A percentile compares a stretch with the other conserved stretches of the same genome.
These are phyloP conservation scores for Chrysoporthe cubensis DNA, from an alignment of 2,329 filamentous ascomycete species.

Conservation along the genomic window DNA sequence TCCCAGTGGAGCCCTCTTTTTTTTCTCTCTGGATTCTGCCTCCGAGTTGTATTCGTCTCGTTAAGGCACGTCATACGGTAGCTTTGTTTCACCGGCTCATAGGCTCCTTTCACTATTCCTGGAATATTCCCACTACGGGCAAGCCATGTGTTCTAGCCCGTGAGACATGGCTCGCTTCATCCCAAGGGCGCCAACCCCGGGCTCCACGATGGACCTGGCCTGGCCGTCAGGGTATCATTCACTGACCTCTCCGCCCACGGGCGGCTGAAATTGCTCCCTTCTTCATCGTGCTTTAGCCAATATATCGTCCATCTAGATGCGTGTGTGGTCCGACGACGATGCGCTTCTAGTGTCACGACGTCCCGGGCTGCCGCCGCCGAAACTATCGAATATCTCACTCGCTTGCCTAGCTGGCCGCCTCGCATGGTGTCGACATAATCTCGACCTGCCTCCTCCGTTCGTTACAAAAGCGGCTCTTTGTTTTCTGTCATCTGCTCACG, in stretches of 20 bases:
- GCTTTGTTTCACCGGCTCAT: conserved; percentile 27
- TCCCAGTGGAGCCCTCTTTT: conserved; percentile 5
- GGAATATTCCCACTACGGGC: conserved; percentile 22
- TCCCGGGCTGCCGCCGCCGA: conserved; percentile 16
- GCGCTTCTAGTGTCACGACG: conserved; percentile 21
- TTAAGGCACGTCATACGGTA: conserved; percentile 24
- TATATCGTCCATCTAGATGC: conserved; percentile 16
- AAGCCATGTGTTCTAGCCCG: conserved; percentile 18
- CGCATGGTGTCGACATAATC: conserved; percentile 16
- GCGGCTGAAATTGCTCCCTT: conserved; percentile 20
- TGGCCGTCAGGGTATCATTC: conserved; percentile 10
- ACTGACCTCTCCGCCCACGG: conserved; percentile 16
- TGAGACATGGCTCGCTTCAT: conserved; percentile 25
- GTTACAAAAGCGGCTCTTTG: conserved; percentile 26
- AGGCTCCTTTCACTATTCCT: conserved; percentile 24
- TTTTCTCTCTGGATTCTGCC: background rate
- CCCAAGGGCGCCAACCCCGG: conserved; percentile 18
- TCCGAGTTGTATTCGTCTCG: conserved; percentile 18
- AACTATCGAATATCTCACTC: conserved; percentile 26
- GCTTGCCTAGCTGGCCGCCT: conserved; percentile 13
- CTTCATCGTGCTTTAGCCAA: conserved; percentile 18
- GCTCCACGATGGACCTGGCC: conserved; percentile 23
- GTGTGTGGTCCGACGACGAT: conserved; percentile 21
- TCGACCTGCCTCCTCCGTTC: conserved; percentile 9
- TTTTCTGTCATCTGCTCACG: conserved; percentile 8